Conservation (phyloP, 2,329 filamentous ascomycete genomes). For the Cercospora janseana region DNA sequence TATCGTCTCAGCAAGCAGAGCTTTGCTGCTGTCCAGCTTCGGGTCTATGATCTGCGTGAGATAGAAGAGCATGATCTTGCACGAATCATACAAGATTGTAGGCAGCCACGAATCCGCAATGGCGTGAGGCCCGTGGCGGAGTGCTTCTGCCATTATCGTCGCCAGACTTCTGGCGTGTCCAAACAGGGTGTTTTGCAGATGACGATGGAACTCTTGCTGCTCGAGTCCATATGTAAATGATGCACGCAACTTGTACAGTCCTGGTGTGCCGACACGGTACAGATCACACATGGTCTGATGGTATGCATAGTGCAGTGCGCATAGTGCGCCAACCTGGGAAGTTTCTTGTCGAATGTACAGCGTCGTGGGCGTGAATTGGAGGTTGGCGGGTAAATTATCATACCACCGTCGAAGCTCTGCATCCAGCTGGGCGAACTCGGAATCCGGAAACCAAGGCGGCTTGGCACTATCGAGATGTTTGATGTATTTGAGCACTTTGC, state of each 20-base stretch:
- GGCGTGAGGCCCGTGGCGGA: constrained; percentile 28
- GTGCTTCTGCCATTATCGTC: constrained; percentile 28
- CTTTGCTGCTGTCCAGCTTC: constrained; percentile 22
- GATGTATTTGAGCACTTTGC: constrained; percentile 29
- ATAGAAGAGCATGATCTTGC: constrained; percentile 31
- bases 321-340: constrained; percentile 27
- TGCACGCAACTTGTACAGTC: constrained; percentile 27
- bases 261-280: constrained; percentile 24
- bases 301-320: constrained; percentile 28
- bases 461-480: constrained; percentile 29
- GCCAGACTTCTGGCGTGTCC: constrained; percentile 27
- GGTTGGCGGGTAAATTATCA: constrained; percentile 27
- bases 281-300: constrained; percentile 32
- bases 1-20: constrained; percentile 26
- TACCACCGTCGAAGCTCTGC: constrained; percentile 27
- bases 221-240: constrained; percentile 27
- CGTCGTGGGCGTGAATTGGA: constrained; percentile 29
- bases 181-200: constrained; percentile 27
- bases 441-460: constrained; percentile 27
- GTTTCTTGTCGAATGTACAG: constrained; percentile 31
- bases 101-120: constrained; percentile 29
- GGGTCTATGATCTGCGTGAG: constrained; percentile 29
- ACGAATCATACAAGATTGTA: constrained; percentile 30
- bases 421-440: constrained; percentile 29
- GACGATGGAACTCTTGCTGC: constrained; percentile 24